These are phyloP conservation scores for Saccharomyces paradoxus DNA, from an alignment of 805 yeast genomes.

Conservation along the genomic window DNA sequence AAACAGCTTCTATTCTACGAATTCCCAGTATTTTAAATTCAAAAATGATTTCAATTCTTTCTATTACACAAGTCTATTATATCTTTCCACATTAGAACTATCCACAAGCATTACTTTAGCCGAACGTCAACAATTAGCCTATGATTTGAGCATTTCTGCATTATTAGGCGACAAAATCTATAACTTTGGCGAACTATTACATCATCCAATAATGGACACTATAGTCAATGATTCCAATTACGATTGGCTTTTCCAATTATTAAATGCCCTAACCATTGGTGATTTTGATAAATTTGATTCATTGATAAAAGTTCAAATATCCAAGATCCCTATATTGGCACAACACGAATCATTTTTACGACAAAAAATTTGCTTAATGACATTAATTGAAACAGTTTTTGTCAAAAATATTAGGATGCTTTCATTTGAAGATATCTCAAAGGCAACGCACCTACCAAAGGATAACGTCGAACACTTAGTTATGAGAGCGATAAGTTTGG, in stretches of 20 bases:
- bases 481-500: constrained; percentile 82
- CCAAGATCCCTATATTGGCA: constrained; percentile 48
- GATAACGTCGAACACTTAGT: constrained; percentile 79
- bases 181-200: constrained; percentile 89
- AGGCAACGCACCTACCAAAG: constrained; percentile 53
- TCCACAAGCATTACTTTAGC: constrained; percentile 7
- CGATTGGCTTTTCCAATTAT: constrained; percentile 64
- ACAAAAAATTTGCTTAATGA: constrained; percentile 88
- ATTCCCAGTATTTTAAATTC: constrained; percentile 64
- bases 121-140: constrained; percentile 46
- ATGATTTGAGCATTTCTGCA: constrained; percentile 79
- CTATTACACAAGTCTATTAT: constrained; percentile 74
- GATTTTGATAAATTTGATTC: constrained; percentile 58
- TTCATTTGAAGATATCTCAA: constrained; percentile 63
- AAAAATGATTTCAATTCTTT: constrained; percentile 72
- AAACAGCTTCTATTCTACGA: constrained; percentile 76
- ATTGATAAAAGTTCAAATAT: constrained; percentile 35
- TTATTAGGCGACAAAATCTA: constrained; percentile 84
- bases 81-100: constrained; percentile 63
- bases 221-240: constrained; percentile 41
- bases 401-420: constrained; percentile 67
- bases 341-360: constrained; percentile 58
- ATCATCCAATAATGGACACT: constrained; percentile 69
- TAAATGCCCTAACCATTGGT: constrained; percentile 69
- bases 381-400: constrained; percentile 81